phyloP scores from a whole-genome alignment of 306 rosid genomes.

The Cucumis melo region DNA sequence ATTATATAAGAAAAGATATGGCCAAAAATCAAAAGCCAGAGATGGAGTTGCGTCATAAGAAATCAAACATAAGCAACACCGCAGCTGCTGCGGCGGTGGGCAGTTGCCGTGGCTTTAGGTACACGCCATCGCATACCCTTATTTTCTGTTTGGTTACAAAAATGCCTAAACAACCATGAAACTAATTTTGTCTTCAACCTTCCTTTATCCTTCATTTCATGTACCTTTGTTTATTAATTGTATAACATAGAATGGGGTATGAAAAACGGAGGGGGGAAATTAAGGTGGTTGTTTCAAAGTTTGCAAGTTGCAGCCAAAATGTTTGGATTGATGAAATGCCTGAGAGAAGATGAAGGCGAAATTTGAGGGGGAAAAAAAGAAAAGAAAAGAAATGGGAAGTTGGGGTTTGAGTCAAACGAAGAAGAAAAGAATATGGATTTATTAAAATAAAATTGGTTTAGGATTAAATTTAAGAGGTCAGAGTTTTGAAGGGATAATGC shows the following conservation, averaged over 20 bases:
- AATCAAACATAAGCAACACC: not conserved
- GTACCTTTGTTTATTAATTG: not conserved
- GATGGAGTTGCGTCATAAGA: not conserved
- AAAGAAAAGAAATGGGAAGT: not conserved
- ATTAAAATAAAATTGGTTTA: not conserved
- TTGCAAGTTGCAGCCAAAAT: not conserved
- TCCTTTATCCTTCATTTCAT: not conserved
- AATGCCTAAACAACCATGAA: not conserved
- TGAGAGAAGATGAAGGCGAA: not conserved
- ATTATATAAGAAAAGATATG: not conserved
- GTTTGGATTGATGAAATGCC: not conserved
- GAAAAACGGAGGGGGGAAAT: not conserved
- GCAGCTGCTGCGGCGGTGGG: not conserved
- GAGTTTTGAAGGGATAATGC: not conserved
- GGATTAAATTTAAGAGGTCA: not conserved
- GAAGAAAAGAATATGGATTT: not conserved
- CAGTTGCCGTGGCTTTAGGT: not conserved
- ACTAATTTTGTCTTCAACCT: conserved; percentile 4
- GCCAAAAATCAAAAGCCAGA: not conserved
- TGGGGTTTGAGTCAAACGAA: not conserved
- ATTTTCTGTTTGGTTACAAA: not conserved
- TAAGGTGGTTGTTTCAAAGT: not conserved
- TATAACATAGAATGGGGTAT: not conserved
- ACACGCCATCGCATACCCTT: not conserved
- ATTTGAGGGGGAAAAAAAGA: not conserved